These are phyloP conservation scores for Carex littledalei DNA, from an alignment of 176 grass and related monocot species.

Conservation along the genomic window DNA sequence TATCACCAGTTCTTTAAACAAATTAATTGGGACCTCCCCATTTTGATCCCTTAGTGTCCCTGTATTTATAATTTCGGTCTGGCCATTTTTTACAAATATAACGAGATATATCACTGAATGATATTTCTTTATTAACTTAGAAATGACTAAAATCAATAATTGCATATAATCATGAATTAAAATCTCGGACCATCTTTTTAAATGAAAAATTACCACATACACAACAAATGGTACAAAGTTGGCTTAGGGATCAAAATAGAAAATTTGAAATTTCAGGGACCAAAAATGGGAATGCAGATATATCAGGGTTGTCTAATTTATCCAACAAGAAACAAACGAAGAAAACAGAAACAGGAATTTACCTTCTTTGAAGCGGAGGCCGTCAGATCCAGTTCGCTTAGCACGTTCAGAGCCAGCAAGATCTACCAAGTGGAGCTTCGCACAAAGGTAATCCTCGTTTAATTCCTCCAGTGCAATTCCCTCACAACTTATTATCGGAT, in stretches of 20 bases:
- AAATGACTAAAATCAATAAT: not conserved
- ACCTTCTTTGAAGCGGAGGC: conserved; percentile 99
- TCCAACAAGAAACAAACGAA: not conserved
- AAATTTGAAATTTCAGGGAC: not conserved
- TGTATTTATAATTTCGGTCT: not conserved
- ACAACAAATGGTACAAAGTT: not conserved
- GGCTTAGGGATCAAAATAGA: not conserved
- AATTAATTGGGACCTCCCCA: not conserved
- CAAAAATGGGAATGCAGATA: not conserved
- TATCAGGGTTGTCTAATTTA: not conserved
- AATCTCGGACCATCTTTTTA: not conserved
- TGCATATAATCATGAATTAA: not conserved
- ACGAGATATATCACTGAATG: not conserved
- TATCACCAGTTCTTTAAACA: not conserved
- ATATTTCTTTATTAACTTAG: not conserved
- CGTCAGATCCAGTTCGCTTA: conserved; percentile 91
- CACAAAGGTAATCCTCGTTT: conserved; percentile 91
- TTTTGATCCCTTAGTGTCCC: not conserved
- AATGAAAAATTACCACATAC: not conserved
- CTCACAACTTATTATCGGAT: conserved; percentile 51
- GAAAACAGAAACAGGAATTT: conserved; percentile 1
- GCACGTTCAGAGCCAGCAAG: conserved; percentile 96
- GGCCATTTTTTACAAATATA: not conserved
- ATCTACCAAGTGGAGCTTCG: conserved; percentile 93
- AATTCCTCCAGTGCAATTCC: conserved; percentile 70